These are phyloP conservation scores for Paracoccidioides lutzii DNA, from an alignment of 2,329 filamentous ascomycete species.

Conservation along the genomic window DNA sequence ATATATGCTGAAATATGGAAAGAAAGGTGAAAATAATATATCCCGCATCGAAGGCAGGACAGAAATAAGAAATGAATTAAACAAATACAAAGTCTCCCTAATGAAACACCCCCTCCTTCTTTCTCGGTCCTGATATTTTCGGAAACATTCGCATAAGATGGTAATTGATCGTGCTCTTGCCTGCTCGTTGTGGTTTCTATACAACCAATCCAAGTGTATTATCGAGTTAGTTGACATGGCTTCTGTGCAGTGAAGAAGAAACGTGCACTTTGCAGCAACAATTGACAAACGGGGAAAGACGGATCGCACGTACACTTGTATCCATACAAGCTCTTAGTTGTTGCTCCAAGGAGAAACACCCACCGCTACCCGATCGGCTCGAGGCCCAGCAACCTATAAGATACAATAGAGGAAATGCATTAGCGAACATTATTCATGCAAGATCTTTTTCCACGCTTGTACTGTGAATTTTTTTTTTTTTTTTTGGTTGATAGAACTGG, in stretches of 20 bases:
- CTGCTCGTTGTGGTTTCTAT: constrained; percentile 43
- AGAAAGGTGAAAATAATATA: not conserved
- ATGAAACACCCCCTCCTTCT: constrained; percentile 41
- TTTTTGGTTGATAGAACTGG: not conserved
- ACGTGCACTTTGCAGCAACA: not conserved
- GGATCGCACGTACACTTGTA: constrained; percentile 44
- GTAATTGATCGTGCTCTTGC: constrained; percentile 80
- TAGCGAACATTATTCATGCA: not conserved
- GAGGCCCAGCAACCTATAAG: constrained; percentile 35
- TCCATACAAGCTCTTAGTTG: constrained; percentile 65
- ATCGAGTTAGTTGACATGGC: not conserved
- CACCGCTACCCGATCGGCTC: constrained; percentile 37
- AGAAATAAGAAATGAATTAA: not conserved
- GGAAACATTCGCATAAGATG: constrained; percentile 68
- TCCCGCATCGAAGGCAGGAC: not conserved
- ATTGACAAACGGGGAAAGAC: not conserved
- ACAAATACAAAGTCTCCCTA: constrained; percentile 9
- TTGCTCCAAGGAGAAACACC: constrained; percentile 48
- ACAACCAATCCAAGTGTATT: too few relatives aligned
- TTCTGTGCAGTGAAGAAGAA: not conserved
- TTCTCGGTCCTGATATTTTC: constrained; percentile 57
- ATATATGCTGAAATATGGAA: not conserved
- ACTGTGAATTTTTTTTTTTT: too few relatives aligned
- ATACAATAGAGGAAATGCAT: not conserved
- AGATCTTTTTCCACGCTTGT: too few relatives aligned